Evolutionary conservation across 768 basidiomycete species (phyloP).

Genomic region (Mycena vulgaris): DNA sequence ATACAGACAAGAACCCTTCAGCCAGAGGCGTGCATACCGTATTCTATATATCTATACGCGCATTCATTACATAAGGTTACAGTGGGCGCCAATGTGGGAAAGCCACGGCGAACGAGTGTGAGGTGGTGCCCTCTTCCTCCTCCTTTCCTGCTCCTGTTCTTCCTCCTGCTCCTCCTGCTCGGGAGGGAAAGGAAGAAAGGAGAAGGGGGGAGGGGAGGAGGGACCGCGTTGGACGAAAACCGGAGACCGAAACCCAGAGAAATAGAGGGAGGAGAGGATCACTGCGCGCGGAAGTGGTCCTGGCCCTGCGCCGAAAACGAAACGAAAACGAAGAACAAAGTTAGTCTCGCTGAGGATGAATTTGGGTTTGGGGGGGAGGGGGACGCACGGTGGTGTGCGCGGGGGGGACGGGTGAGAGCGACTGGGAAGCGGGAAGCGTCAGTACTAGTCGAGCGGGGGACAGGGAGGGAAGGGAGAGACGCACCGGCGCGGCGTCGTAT

Average conservation of each 20-base stretch:
- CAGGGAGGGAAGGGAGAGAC: neutral
- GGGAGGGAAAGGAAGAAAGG: too few species aligned
- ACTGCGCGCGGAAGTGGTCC: neutral
- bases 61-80: too few species aligned
- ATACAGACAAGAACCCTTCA: too few species aligned
- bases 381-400: conserved; percentile 21
- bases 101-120: conserved; percentile 14
- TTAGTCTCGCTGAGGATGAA: too few species aligned
- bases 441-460: too few species aligned
- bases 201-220: too few species aligned
- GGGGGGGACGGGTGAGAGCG: neutral
- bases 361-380: neutral
- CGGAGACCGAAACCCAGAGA: neutral
- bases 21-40: too few species aligned
- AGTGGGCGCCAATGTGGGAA: neutral
- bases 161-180: too few species aligned
- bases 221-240: neutral
- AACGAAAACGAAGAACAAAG: too few species aligned
- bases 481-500: conserved; percentile 4
- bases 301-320: conserved; percentile 1
- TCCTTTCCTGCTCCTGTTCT: neutral
- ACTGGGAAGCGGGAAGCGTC: neutral
- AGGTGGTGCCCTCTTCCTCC: neutral
- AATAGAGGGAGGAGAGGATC: neutral
- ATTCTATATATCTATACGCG: too few species aligned